Evolutionary conservation across 2,329 filamentous ascomycete species (phyloP), one percentile per base, ranked within the genome.

Genomic region (Fusarium sp.): DNA sequence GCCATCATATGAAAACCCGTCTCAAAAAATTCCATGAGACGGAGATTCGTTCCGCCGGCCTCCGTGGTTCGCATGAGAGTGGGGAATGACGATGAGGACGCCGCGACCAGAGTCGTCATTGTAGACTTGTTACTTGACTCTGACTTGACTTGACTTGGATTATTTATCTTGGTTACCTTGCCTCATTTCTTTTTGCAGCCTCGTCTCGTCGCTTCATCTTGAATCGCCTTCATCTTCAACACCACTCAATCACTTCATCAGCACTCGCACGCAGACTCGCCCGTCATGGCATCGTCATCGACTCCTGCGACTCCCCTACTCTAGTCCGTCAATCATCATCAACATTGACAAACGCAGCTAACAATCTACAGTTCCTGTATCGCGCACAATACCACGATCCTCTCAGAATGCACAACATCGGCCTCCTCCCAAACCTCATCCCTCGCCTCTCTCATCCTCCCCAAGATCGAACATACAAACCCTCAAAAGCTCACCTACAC

Each of bases 401-500:
- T 99, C 70, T 87, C 94, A 79, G 96, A 99, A 85, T 96, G 97
- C 86, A 97, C 94, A 55, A 92, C 94, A 39, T 94, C 94, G 5
- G 93, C 95, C 70, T 92, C 93, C 15, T 94, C 92, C 47, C 91
- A 94, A 76, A 93, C 94, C 65, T 95, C 94, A 9, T 95, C 93
- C 18, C 93, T 98, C 78, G 94, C 96, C 76, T 96, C 95, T 50
- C 88, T 98, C 78, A 95, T 99, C 85, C 94, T 99, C 50, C 96
- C 97, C 66, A 98, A 98, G 83, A 97, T 99, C 87, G 88, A 89
- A 63, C 96, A 99, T 85, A 85, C 87, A 73, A 86, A 88, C 36
- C 88, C 95, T 2, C 91, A 97, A 80, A 98, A 98, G 84, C 90
- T 97, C 75, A 98, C 96, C 62, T 98, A 97, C 86, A 97, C 94